Evolutionary conservation across 768 basidiomycete species (phyloP), one percentile per base, ranked within the genome.

Genomic region (Kwoniella pini): DNA sequence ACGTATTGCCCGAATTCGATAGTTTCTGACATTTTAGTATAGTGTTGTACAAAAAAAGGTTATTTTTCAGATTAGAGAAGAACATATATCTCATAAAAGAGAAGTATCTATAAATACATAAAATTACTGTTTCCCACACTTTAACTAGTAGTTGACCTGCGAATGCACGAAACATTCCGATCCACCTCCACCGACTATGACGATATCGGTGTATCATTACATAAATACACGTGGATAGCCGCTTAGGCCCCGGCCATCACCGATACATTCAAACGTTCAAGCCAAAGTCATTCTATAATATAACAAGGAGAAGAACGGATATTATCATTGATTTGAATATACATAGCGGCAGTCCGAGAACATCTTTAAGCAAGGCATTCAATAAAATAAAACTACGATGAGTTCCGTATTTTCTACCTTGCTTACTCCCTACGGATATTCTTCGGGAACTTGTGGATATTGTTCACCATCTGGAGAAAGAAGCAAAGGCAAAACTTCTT

Each of bases 1-100:
- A 81, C 65, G 64, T 78, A 81, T 17, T 51, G 44, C 10, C 70
- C 69, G 56, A 80, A 75, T 45, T 67, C 69, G 45, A 79, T 76
- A 45, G 74, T 50, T 19, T 64, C 67, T 15, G 72, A 60, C 64
- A 64, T 60, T 38, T 6, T 52, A 31, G 3, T 57, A n/a, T 45
- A 19, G 50, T 54, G 21, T 24, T 13, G 42, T 39, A 21, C 11
- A 36, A 43, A 50, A 27, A 27, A n/a, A n/a, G n/a, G n/a, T n/a
- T n/a, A n/a, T n/a, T n/a, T n/a, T n/a, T 10, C 44, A 28, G 27
- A 26, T 39, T 44, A 24, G 21, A 39, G 51, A 39, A 36, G 33
- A 36, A 36, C n/a, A n/a, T n/a, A n/a, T n/a, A n/a, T n/a, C n/a
- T n/a, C n/a, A n/a, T n/a, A n/a, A n/a, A n/a, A 22, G 46, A 15